phyloP scores from a whole-genome alignment of 495 filamentous ascomycete genomes.

The Penicillium argentinense region DNA sequence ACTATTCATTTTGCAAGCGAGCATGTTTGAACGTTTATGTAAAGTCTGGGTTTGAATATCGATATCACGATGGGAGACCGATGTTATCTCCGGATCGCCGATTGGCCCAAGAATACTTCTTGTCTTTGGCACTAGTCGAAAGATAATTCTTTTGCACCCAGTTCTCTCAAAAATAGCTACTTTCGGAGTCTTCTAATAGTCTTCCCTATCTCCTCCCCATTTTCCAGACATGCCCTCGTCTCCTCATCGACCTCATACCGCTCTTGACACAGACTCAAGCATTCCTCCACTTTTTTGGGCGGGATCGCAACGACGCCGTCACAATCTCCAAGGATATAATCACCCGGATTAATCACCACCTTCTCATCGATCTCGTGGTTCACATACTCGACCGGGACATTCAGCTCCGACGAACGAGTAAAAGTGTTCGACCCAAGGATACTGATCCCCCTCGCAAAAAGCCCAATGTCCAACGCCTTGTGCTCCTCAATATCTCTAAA shows the following conservation, averaged over 20 bases:
- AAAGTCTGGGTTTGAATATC: no score
- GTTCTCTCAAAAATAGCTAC: neutral
- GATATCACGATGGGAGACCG: no score
- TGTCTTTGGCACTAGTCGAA: no score
- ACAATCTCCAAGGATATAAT: conserved; percentile 56
- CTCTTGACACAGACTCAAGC: conserved; percentile 22
- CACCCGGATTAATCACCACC: conserved; percentile 51
- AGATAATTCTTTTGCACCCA: neutral
- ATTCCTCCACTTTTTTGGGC: conserved; percentile 13
- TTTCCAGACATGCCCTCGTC: conserved; percentile 19
- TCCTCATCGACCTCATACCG: conserved; percentile 29
- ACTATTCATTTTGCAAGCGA: no score
- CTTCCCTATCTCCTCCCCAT: conserved; percentile 26
- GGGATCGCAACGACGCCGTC: conserved; percentile 53
- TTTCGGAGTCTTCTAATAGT: conserved; percentile 27
- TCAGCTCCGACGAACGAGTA: conserved; percentile 24
- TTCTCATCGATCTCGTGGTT: conserved; percentile 37
- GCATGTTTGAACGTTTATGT: no score
- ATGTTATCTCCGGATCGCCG: no score
- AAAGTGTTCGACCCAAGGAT: conserved; percentile 24
- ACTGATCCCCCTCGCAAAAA: conserved; percentile 54
- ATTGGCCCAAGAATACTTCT: no score
- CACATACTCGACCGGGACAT: conserved; percentile 33
- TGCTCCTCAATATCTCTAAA: conserved; percentile 62
- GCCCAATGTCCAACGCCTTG: conserved; percentile 47